Conservation (phyloP, 129 eudicot genomes). For the Flaveria sonorensis region DNA sequence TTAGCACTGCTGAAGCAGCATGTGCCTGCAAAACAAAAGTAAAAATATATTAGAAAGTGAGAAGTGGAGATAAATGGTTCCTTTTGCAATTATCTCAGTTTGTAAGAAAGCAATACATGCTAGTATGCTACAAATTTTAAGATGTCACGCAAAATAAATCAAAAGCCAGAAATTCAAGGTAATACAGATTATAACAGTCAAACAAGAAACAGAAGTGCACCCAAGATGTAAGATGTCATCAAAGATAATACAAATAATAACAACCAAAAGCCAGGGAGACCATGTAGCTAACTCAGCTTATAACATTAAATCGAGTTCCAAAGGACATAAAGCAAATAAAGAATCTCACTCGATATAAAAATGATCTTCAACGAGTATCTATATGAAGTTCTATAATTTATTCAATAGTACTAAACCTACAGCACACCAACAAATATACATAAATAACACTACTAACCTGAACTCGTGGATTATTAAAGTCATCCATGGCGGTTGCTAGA, state of each 20-base stretch:
- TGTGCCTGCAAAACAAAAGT: constrained; percentile 59
- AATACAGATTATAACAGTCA: not conserved
- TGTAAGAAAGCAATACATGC: not conserved
- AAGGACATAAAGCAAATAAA: not conserved
- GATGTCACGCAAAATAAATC: not conserved
- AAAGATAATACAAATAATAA: not conserved
- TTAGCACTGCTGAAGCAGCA: constrained; percentile 89
- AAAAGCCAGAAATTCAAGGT: not conserved
- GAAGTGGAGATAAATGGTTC: not conserved
- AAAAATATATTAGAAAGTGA: not conserved
- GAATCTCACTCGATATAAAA: not conserved
- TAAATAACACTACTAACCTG: constrained; percentile 59
- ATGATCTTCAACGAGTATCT: not conserved
- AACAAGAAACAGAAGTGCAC: not conserved
- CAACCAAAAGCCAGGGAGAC: too few species aligned
- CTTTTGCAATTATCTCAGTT: not conserved
- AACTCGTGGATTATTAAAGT: constrained; percentile 88
- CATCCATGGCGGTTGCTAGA: constrained; percentile 91
- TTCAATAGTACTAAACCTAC: constrained; percentile 4
- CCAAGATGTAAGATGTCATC: constrained; percentile 7
- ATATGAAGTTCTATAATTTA: constrained; percentile 2
- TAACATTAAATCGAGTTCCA: not conserved
- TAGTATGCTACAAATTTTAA: not conserved
- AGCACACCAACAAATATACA: constrained; percentile 2
- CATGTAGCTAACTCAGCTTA: not conserved